phyloP scores from a whole-genome alignment of 208 protist genomes.

The Balamuthia mandrillaris region DNA sequence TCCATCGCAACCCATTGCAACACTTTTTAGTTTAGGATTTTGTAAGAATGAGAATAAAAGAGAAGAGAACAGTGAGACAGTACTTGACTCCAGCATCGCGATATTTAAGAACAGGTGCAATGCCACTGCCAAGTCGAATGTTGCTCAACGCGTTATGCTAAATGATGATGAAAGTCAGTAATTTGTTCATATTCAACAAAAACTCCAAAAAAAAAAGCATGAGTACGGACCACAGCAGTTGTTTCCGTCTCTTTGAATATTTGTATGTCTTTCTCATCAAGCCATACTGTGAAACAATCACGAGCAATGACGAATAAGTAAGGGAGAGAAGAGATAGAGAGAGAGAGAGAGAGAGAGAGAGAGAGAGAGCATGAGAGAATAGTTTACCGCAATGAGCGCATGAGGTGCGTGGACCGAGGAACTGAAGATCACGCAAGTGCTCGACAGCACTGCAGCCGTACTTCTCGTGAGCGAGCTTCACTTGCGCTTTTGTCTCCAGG shows the following conservation, averaged over 20 bases:
- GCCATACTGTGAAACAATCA: not conserved
- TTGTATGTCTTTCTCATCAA: too few species aligned
- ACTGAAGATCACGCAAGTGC: not conserved
- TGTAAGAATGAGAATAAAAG: too few species aligned
- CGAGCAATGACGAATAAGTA: not conserved
- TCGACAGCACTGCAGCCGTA: not conserved
- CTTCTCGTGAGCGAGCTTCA: not conserved
- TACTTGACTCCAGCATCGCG: not conserved
- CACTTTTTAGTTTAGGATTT: too few species aligned
- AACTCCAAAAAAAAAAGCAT: not conserved
- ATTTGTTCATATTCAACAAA: not conserved
- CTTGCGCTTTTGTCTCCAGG: not conserved
- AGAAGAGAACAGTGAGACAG: too few species aligned
- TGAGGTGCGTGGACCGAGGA: not conserved
- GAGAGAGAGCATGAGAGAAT: not conserved
- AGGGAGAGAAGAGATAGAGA: not conserved
- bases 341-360: not conserved
- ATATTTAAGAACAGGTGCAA: not conserved
- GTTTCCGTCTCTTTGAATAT: too few species aligned
- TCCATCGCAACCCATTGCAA: conserved; percentile 1
- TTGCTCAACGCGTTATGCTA: not conserved
- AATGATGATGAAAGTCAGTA: not conserved
- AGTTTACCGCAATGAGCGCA: not conserved
- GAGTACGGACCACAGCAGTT: too few species aligned
- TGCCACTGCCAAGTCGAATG: not conserved